Evolutionary conservation across 1,139 yeast species (phyloP).

Genomic region (Sugiyamaella paludigena): DNA sequence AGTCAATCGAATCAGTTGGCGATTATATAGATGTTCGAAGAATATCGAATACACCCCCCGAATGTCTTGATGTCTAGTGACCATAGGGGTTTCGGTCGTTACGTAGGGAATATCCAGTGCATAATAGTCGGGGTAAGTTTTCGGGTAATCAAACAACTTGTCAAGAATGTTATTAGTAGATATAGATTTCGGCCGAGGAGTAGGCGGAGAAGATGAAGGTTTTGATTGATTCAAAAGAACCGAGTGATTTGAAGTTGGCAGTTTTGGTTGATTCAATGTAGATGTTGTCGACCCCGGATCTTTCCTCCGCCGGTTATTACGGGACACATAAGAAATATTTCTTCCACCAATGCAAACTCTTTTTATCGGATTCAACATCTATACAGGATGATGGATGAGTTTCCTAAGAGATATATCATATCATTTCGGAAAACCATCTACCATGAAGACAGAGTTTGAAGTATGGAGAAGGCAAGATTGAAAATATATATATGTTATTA

Average conservation of each 20-base stretch:
- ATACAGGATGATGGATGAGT: too few relatives aligned
- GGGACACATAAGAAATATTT: slow-evolving; percentile 7
- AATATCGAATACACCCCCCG: slow-evolving; percentile 30
- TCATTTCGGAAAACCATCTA: too few relatives aligned
- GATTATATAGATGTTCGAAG: slow-evolving; percentile 24
- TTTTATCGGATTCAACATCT: too few relatives aligned
- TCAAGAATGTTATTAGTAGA: background rate
- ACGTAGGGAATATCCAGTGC: slow-evolving; percentile 20
- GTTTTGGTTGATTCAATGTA: too few relatives aligned
- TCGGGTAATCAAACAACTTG: background rate
- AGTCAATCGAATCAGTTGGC: slow-evolving; percentile 16
- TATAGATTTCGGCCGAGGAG: too few relatives aligned
- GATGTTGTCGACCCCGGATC: background rate
- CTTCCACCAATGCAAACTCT: background rate
- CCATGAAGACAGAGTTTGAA: too few relatives aligned
- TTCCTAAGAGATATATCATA: too few relatives aligned
- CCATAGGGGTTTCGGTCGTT: slow-evolving; percentile 25
- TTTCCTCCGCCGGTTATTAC: background rate
- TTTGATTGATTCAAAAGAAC: too few relatives aligned
- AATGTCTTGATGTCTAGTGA: slow-evolving; percentile 21
- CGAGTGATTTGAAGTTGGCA: background rate
- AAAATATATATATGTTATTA: too few relatives aligned
- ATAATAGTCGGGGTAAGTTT: slow-evolving; percentile 5
- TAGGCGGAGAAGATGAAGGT: background rate
- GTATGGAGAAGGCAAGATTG: too few relatives aligned